Evolutionary conservation across 768 basidiomycete genomes (phyloP).

Genomic region (Pleurotus salmoneostramineus): DNA sequence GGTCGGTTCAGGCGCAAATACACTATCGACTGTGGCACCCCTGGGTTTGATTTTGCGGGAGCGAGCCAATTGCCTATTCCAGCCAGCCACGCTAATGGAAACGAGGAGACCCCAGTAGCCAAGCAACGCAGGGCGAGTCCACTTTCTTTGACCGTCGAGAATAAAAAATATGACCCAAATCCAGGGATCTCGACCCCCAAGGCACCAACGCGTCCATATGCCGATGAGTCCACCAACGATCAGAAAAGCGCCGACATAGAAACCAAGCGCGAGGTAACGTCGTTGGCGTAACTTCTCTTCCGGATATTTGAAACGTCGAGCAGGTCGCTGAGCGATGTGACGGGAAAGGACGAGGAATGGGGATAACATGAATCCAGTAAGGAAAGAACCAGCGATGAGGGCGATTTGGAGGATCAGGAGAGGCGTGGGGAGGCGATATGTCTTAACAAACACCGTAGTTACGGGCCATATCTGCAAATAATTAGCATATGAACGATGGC

Average conservation of each 20-base stretch:
- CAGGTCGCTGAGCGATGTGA: slow-evolving; percentile 84
- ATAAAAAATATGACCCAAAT: slow-evolving; percentile 79
- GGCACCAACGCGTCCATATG: slow-evolving; percentile 87
- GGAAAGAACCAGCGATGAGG: slow-evolving; percentile 85
- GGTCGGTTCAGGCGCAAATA: slow-evolving; percentile 21
- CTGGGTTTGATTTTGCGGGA: slow-evolving; percentile 63
- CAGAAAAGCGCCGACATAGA: slow-evolving; percentile 73
- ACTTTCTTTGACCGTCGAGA: slow-evolving; percentile 68
- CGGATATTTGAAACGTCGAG: slow-evolving; percentile 77
- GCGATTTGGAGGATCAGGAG: slow-evolving; percentile 90
- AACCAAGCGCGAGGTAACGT: slow-evolving; percentile 78
- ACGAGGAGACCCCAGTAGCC: slow-evolving; percentile 84
- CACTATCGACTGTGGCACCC: slow-evolving; percentile 32
- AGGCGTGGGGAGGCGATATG: slow-evolving; percentile 90
- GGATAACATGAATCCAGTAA: slow-evolving; percentile 93
- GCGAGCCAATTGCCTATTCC: slow-evolving; percentile 87
- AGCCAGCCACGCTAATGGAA: slow-evolving; percentile 85
- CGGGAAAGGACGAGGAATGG: slow-evolving; percentile 90
- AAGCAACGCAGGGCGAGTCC: slow-evolving; percentile 76
- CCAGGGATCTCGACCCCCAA: slow-evolving; percentile 83
- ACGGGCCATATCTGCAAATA: slow-evolving; percentile 67
- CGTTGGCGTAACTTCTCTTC: slow-evolving; percentile 81
- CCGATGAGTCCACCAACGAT: slow-evolving; percentile 84
- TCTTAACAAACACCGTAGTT: slow-evolving; percentile 81
- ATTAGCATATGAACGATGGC: slow-evolving; percentile 3